Conservation (phyloP, 2,329 filamentous ascomycete species). For the Xylariales sp. region DNA sequence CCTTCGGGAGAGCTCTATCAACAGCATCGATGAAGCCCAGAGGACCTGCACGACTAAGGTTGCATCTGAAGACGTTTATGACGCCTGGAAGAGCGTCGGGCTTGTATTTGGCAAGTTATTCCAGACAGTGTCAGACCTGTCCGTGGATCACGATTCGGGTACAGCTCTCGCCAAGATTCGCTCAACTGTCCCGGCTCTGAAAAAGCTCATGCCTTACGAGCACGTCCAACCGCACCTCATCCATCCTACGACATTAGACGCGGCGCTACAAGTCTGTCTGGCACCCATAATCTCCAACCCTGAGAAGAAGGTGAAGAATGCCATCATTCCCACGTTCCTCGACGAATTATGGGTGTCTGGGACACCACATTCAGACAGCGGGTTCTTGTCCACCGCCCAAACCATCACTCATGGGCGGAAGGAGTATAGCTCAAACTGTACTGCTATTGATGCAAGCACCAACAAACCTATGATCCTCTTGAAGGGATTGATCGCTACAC, state of each 20-base stretch:
- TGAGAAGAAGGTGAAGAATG: slow-evolving; percentile 3
- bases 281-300: slow-evolving; percentile 15
- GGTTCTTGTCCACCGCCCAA: slow-evolving; percentile 7
- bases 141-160: slow-evolving; percentile 14
- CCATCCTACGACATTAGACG: slow-evolving; percentile 37
- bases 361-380: not conserved
- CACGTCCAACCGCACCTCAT: slow-evolving; percentile 33
- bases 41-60: slow-evolving; percentile 14
- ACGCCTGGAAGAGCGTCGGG: slow-evolving; percentile 26
- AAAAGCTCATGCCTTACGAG: slow-evolving; percentile 28
- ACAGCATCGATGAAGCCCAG: slow-evolving; percentile 13
- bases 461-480: slow-evolving; percentile 15
- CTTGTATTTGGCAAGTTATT: slow-evolving; percentile 35
- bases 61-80: slow-evolving; percentile 23
- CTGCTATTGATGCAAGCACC: slow-evolving; percentile 11
- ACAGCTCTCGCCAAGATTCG: slow-evolving; percentile 20
- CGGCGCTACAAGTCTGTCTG: slow-evolving; percentile 29
- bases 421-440: slow-evolving; percentile 20
- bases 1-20: slow-evolving; percentile 4
- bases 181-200: slow-evolving; percentile 21
- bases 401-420: slow-evolving; percentile 14
- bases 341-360: slow-evolving; percentile 25
- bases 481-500: slow-evolving; percentile 19
- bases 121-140: slow-evolving; percentile 25
- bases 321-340: slow-evolving; percentile 18